A percentile compares a stretch with the other conserved stretches of the same genome.
These are phyloP conservation scores for Aureobasidium sp. DNA, from an alignment of 2,329 filamentous ascomycete genomes.

Conservation along the genomic window DNA sequence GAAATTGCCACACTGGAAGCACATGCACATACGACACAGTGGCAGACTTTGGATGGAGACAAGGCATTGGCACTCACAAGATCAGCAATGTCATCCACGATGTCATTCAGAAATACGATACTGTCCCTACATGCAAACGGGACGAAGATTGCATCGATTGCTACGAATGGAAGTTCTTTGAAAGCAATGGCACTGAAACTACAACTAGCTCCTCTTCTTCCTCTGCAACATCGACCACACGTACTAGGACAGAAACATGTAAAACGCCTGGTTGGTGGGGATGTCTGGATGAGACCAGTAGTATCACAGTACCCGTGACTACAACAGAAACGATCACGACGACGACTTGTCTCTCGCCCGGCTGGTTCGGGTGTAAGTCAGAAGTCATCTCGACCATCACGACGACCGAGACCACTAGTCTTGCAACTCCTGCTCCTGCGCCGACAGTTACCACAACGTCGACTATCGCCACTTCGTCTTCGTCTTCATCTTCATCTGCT, in stretches of 20 bases:
- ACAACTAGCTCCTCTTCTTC: slow-evolving; percentile 52
- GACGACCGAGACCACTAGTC: slow-evolving; percentile 21
- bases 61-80: slow-evolving; percentile 84
- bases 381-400: slow-evolving; percentile 34
- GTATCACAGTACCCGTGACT: slow-evolving; percentile 26
- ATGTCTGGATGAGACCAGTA: slow-evolving; percentile 60
- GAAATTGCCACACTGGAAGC: slow-evolving; percentile 80
- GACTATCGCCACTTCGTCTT: not conserved
- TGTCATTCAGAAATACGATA: slow-evolving; percentile 76
- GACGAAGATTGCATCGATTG: slow-evolving; percentile 81
- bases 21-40: slow-evolving; percentile 93
- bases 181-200: slow-evolving; percentile 78
- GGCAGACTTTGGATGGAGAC: slow-evolving; percentile 82
- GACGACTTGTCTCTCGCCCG: slow-evolving; percentile 54
- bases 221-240: slow-evolving; percentile 46
- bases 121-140: slow-evolving; percentile 66
- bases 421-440: slow-evolving; percentile 21
- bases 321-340: slow-evolving; percentile 40
- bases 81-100: slow-evolving; percentile 83
- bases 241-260: slow-evolving; percentile 74
- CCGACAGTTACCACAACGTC: slow-evolving; percentile 19
- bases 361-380: slow-evolving; percentile 62
- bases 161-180: slow-evolving; percentile 87
- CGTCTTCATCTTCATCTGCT: not conserved
- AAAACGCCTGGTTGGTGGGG: slow-evolving; percentile 92